Evolutionary conservation across 225 moss, liverwort and hornwort species (phyloP), one percentile per base, ranked within the genome.

Genomic region (Rhytidiadelphus loreus): DNA sequence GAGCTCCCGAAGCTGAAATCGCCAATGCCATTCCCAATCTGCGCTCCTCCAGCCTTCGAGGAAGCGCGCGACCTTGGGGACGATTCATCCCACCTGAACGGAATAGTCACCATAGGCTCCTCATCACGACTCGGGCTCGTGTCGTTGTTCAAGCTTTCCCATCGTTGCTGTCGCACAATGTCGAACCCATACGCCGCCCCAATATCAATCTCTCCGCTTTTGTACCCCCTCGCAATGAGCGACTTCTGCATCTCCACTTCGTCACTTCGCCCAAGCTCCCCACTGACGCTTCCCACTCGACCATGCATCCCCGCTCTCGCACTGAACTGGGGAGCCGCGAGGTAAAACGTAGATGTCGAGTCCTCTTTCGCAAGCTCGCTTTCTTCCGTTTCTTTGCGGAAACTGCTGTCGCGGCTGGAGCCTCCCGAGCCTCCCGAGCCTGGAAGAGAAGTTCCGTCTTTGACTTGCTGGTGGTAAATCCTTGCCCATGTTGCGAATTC

Each of bases 21-120:
- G 21, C 82, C 85, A 52, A 58, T 35, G 70, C 87, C 48, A 4
- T 68, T 59, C 39, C 77, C 77, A 69, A 88, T 79, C 63, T 57
- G 80, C 62, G 46, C 50, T 24, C 69, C 46, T 29, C 75, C 53
- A 56, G 75, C 62, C 22, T 89, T 77, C 48, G 91, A 92, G 5
- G 92, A 79, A 7, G 83, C 2, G 62, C 90, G 89, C 10, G 85
- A 90, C 48, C 70, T 71, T 5, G 82, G 30, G 68, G 88, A 86
- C 44, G 57, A 82, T 23, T 89, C 94, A 35, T 94, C 94, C 94
- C 94, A 94, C 56, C 86, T 90, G 82, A 93, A 94, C 25, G 93
- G 94, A 28, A 92, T 90, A 7, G 88, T 91, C 9, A 90, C 89
- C 59, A 92, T 87, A 29, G 89, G 89, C 53, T 86, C 84, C 17